Evolutionary conservation across 306 rosid species (phyloP).

Genomic region (Cucurbita ficifolia): DNA sequence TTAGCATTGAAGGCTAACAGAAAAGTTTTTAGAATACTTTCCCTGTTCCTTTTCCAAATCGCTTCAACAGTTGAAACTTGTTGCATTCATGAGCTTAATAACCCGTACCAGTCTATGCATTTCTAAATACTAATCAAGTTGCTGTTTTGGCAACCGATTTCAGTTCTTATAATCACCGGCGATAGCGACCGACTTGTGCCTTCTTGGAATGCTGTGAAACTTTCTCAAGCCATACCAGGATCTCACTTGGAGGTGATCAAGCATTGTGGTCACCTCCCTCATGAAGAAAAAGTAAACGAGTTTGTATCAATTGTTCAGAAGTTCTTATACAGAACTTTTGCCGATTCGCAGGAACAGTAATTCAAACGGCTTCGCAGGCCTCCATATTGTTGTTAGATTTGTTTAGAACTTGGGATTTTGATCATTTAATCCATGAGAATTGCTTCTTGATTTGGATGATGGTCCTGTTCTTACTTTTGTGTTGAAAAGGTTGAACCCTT

Average conservation of each 20-base stretch:
- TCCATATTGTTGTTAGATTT: not conserved
- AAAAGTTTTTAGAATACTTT: not conserved
- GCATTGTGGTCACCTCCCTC: conserved; percentile 83
- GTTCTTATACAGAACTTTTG: conserved; percentile 38
- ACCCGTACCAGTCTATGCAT: not conserved
- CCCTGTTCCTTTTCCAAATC: not conserved
- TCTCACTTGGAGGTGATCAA: conserved; percentile 53
- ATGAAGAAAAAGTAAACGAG: conserved; percentile 77
- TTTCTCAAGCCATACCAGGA: conserved; percentile 66
- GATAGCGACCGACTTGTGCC: conserved; percentile 71
- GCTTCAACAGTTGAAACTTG: not conserved
- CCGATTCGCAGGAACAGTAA: conserved; percentile 21
- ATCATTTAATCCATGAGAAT: not conserved
- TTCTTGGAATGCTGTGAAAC: conserved; percentile 80
- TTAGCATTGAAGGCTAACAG: too few species aligned
- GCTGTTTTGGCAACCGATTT: conserved; percentile 9
- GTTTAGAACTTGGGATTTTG: not conserved
- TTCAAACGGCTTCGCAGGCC: not conserved
- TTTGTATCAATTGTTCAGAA: conserved; percentile 55
- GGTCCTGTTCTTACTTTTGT: not conserved
- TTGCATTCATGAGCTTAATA: not conserved
- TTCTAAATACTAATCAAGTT: not conserved
- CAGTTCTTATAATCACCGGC: conserved; percentile 83
- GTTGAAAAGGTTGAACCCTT: not conserved
- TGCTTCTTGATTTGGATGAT: not conserved